Evolutionary conservation across 1,139 yeast genomes (phyloP).

Genomic region (Debaryomyces singareniensis): DNA sequence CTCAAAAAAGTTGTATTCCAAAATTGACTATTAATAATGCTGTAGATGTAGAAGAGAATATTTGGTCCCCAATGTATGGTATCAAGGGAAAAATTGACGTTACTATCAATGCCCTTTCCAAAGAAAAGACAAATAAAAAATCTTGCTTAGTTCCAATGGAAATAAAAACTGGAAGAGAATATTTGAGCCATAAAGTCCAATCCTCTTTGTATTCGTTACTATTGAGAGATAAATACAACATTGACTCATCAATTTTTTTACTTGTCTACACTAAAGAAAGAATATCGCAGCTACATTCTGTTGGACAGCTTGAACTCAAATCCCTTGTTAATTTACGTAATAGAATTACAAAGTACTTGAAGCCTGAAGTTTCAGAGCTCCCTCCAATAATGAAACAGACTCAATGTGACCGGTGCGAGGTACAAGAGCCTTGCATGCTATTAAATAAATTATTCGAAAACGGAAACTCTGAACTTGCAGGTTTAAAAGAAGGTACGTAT

Average conservation of each 20-base stretch:
- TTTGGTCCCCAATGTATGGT: slow-evolving; percentile 90
- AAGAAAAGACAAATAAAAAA: slow-evolving; percentile 20
- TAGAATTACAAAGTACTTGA: slow-evolving; percentile 53
- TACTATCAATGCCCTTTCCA: slow-evolving; percentile 57
- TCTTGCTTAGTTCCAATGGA: slow-evolving; percentile 71
- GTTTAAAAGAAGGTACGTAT: slow-evolving; percentile 41
- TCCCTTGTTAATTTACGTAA: slow-evolving; percentile 66
- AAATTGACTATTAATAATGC: slow-evolving; percentile 53
- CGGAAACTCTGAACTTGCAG: slow-evolving; percentile 46
- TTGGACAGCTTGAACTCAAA: slow-evolving; percentile 50
- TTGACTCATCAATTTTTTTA: slow-evolving; percentile 58
- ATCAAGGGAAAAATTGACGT: slow-evolving; percentile 90
- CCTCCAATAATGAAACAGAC: slow-evolving; percentile 57
- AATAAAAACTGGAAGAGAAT: slow-evolving; percentile 74
- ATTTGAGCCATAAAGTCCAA: slow-evolving; percentile 77
- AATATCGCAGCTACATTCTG: slow-evolving; percentile 51
- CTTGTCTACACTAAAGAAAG: slow-evolving; percentile 68
- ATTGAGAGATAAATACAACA: slow-evolving; percentile 70
- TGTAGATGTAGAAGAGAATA: slow-evolving; percentile 81
- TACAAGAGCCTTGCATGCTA: slow-evolving; percentile 61
- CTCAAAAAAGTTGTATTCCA: slow-evolving; percentile 16
- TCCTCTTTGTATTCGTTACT: slow-evolving; percentile 78
- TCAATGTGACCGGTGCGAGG: slow-evolving; percentile 64
- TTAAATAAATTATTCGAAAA: slow-evolving; percentile 54
- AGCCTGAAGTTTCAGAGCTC: slow-evolving; percentile 41